Percentiles rank a stretch among this genome's conserved stretches.
phyloP scores from a whole-genome alignment of 306 rosid genomes.

The Cucumis hystrix region DNA sequence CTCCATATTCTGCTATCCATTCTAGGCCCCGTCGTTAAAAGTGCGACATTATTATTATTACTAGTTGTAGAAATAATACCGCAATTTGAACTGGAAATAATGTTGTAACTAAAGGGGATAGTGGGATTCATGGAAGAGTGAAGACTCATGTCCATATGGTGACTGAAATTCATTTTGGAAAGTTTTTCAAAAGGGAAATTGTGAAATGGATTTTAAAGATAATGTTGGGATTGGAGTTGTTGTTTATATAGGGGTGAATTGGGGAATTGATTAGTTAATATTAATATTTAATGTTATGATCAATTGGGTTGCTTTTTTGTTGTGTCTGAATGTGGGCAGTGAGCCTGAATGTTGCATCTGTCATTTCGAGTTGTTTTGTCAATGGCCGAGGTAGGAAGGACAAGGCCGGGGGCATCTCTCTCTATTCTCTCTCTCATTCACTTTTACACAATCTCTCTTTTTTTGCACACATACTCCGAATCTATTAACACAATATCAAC shows the following conservation, averaged over 20 bases:
- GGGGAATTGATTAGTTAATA: background rate
- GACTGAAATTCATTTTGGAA: background rate
- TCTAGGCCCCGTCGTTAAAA: slow-evolving; percentile 12
- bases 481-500: too few relatives aligned
- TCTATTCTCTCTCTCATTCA: background rate
- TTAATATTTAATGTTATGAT: background rate
- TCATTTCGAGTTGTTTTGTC: slow-evolving; percentile 89
- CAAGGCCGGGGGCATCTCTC: background rate
- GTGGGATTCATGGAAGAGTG: slow-evolving; percentile 25
- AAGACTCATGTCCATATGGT: slow-evolving; percentile 42
- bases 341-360: slow-evolving; percentile 64
- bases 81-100: slow-evolving; percentile 8
- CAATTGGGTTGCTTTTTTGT: background rate
- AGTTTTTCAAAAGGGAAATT: background rate
- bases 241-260: background rate
- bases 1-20: slow-evolving; percentile 92
- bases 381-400: slow-evolving; percentile 67
- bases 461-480: slow-evolving; percentile 2
- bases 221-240: background rate
- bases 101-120: slow-evolving; percentile 52
- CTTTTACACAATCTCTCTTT: background rate
- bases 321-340: slow-evolving; percentile 14
- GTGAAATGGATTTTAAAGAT: background rate
- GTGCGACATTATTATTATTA: background rate
- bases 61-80: background rate